Percentiles rank a stretch among this genome's conserved stretches.
Evolutionary conservation across 345 rosid genomes (phyloP).

Genomic region (Citrus australasica): DNA sequence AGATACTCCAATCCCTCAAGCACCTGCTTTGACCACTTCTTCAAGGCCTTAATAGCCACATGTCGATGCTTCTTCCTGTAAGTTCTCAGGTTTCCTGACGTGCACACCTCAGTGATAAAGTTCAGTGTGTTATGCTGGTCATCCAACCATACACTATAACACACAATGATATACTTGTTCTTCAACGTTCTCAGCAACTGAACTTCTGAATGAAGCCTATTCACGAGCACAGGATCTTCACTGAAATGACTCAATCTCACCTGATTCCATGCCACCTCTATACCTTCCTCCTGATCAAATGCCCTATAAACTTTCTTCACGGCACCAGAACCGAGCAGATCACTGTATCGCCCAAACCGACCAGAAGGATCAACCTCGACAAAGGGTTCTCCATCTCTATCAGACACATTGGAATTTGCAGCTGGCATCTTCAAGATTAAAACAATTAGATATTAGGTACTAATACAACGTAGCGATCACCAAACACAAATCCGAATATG

Average conservation of each 20-base stretch:
- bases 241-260: slow-evolving; percentile 47
- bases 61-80: slow-evolving; percentile 68
- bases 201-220: slow-evolving; percentile 60
- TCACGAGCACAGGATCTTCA: slow-evolving; percentile 47
- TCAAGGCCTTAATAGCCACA: slow-evolving; percentile 64
- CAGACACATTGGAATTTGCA: slow-evolving; percentile 30
- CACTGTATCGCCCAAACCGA: slow-evolving; percentile 55
- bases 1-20: slow-evolving; percentile 61
- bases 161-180: slow-evolving; percentile 57
- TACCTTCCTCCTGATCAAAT: slow-evolving; percentile 76
- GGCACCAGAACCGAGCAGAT: slow-evolving; percentile 60
- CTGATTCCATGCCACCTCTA: slow-evolving; percentile 79
- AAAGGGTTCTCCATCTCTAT: slow-evolving; percentile 47
- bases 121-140: slow-evolving; percentile 40
- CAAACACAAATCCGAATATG: neutral
- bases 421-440: slow-evolving; percentile 45
- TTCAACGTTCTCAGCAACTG: slow-evolving; percentile 52
- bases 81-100: slow-evolving; percentile 59
- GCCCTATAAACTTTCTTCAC: slow-evolving; percentile 72
- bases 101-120: slow-evolving; percentile 74
- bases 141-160: slow-evolving; percentile 59
- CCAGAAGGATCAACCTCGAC: slow-evolving; percentile 63
- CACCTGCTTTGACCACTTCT: slow-evolving; percentile 68
- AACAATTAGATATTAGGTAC: neutral
- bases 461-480: neutral